Percentiles rank a stretch among this genome's conserved stretches.
Evolutionary conservation across 192 early-diverging fungal genomes (phyloP).

Genomic region (Backusella liffmaniae): DNA sequence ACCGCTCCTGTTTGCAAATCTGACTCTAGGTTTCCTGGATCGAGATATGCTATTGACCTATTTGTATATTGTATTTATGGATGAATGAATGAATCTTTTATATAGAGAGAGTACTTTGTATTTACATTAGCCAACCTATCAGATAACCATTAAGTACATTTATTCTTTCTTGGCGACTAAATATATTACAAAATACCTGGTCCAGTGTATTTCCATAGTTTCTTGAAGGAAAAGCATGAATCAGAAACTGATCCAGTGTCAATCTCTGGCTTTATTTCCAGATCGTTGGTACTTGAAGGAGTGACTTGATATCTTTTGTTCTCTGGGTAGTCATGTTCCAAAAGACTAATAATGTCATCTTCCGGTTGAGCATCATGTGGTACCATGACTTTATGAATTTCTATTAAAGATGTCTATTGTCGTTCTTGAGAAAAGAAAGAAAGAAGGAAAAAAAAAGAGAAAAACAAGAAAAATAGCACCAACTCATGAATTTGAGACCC

Average conservation of each 20-base stretch:
- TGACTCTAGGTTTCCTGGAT: slow-evolving; percentile 69
- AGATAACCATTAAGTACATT: not conserved
- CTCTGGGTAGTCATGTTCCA: slow-evolving; percentile 15
- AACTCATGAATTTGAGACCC: not conserved
- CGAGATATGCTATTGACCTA: slow-evolving; percentile 68
- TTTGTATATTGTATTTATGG: not conserved
- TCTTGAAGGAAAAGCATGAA: slow-evolving; percentile 53
- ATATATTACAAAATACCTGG: slow-evolving; percentile 43
- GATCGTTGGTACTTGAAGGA: not conserved
- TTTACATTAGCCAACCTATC: slow-evolving; percentile 17
- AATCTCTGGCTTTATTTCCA: slow-evolving; percentile 20
- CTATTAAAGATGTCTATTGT: slow-evolving; percentile 1
- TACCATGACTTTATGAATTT: slow-evolving; percentile 12
- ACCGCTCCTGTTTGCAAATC: slow-evolving; percentile 69
- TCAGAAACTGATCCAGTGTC: slow-evolving; percentile 16
- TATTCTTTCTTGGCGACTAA: not conserved
- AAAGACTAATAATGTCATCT: not conserved
- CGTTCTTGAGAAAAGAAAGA: not conserved
- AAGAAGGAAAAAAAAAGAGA: not conserved
- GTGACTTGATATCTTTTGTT: not conserved
- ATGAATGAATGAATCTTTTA: too few relatives aligned
- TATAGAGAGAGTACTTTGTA: not conserved
- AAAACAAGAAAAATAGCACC: not conserved
- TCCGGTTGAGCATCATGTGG: slow-evolving; percentile 18
- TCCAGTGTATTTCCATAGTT: slow-evolving; percentile 64